phyloP scores from a whole-genome alignment of 257 asterid genomes.

The Ocimum tenuiflorum region DNA sequence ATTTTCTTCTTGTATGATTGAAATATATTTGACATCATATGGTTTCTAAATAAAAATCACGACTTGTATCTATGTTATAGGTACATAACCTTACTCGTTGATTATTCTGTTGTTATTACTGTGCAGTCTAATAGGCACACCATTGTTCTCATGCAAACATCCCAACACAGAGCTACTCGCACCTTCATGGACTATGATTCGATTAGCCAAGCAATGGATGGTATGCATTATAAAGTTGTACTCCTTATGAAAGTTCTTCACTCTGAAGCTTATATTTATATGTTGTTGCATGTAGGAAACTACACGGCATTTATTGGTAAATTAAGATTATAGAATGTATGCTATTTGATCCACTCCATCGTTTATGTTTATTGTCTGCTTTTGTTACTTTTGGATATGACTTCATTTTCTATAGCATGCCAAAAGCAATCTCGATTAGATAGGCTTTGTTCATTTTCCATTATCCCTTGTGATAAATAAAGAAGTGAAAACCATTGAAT shows the following conservation, averaged over 20 bases:
- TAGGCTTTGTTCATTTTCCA: background rate
- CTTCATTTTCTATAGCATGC: background rate
- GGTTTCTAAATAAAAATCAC: too few species aligned
- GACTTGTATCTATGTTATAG: background rate
- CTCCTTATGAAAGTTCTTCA: background rate
- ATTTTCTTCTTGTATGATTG: too few species aligned
- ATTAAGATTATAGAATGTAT: background rate
- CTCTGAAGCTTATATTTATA: background rate
- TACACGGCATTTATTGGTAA: background rate
- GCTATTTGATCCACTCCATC: background rate
- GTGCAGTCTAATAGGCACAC: constrained; percentile 88
- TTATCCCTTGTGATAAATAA: background rate
- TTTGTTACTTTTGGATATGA: background rate
- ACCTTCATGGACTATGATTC: constrained; percentile 92
- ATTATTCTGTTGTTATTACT: background rate
- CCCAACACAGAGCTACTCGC: constrained; percentile 74
- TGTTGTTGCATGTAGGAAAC: background rate
- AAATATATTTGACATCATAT: too few species aligned
- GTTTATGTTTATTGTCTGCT: background rate
- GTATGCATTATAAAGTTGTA: constrained; percentile 27
- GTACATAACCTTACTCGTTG: background rate
- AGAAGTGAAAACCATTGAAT: too few species aligned
- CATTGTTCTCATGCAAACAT: constrained; percentile 82
- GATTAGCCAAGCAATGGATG: constrained; percentile 85
- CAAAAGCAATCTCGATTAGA: background rate